Conservation (phyloP, 2,329 filamentous ascomycete species). For the Diaporthe caulivora region DNA sequence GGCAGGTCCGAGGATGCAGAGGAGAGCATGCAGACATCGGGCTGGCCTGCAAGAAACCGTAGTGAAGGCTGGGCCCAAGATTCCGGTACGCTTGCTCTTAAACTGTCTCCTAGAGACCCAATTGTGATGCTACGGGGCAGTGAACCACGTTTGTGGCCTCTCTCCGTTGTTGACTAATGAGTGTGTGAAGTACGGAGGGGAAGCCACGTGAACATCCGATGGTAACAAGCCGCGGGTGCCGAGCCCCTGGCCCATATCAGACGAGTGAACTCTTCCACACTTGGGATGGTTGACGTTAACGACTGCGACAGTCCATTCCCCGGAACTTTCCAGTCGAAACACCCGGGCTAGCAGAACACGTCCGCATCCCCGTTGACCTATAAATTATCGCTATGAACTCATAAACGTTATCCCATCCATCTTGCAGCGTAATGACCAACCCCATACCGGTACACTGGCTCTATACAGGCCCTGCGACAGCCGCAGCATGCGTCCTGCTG, state of each 20-base stretch:
- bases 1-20: not conserved
- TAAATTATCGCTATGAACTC: not conserved
- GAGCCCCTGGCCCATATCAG: constrained; percentile 21
- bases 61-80: not conserved
- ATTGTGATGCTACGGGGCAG: no score
- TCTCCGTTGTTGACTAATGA: not conserved
- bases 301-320: not conserved
- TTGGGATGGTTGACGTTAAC: constrained; percentile 17
- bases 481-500: not conserved
- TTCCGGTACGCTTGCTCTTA: not conserved
- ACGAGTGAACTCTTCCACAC: not conserved
- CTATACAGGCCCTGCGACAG: not conserved
- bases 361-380: no score
- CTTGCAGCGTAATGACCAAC: not conserved
- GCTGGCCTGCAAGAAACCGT: not conserved
- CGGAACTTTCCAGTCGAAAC: constrained; percentile 9
- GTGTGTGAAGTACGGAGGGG: not conserved
- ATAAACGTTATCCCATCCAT: not conserved
- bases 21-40: not conserved
- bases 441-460: not conserved
- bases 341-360: not conserved
- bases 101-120: not conserved
- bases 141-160: not conserved
- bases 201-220: not conserved
- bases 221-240: constrained; percentile 11